These are phyloP conservation scores for Chaetomiaceae sp. DNA, from an alignment of 2,329 filamentous ascomycete species.

Conservation along the genomic window DNA sequence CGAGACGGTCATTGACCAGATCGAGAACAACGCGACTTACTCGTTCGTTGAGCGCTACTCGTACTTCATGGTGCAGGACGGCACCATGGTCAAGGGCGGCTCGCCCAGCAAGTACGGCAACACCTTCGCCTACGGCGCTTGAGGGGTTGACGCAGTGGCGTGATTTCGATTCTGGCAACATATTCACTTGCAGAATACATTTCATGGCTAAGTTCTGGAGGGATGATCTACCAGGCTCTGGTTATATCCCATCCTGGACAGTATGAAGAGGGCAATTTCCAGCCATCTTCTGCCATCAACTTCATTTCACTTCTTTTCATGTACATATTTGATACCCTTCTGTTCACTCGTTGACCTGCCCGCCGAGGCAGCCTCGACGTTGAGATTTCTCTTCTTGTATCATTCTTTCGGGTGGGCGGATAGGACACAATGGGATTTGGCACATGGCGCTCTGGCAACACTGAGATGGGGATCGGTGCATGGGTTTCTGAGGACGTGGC, in stretches of 20 bases:
- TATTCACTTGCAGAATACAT: background rate
- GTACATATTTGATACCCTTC: constrained; percentile 18
- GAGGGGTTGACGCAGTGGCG: constrained; percentile 1
- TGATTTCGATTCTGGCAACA: background rate
- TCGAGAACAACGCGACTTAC: constrained; percentile 44
- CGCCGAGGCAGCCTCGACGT: constrained; percentile 1
- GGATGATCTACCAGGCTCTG: background rate
- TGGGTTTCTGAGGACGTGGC: background rate
- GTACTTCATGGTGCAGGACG: constrained; percentile 50
- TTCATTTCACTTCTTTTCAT: constrained; percentile 6
- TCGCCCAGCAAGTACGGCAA: constrained; percentile 45
- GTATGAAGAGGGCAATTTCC: background rate
- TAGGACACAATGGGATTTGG: constrained; percentile 1
- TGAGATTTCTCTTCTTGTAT: constrained; percentile 8
- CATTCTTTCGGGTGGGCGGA: background rate
- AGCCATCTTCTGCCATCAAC: constrained; percentile 1
- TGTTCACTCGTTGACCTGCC: constrained; percentile 4
- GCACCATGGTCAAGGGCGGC: constrained; percentile 39
- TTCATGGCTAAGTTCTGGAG: background rate
- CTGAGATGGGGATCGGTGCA: background rate
- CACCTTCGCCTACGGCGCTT: constrained; percentile 43
- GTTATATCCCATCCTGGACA: background rate
- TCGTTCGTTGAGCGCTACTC: constrained; percentile 52
- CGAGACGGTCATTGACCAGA: constrained; percentile 41
- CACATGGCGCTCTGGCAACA: constrained; percentile 5